A percentile compares a stretch with the other conserved stretches of the same genome.
Conservation (phyloP, 805 yeast species). For the Ogataea trehaloabstinens region DNA sequence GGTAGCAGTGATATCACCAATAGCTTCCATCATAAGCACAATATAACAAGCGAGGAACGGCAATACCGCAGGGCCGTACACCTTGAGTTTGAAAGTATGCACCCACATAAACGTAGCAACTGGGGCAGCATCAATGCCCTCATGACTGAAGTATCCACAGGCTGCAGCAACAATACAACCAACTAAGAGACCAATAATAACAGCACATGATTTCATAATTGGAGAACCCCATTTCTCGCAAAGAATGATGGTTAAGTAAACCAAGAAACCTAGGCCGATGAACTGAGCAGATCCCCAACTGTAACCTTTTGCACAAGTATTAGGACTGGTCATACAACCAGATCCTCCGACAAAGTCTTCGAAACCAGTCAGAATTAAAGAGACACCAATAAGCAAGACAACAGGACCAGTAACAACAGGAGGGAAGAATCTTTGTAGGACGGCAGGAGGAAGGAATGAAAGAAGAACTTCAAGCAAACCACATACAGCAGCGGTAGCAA, state of each 20-base stretch:
- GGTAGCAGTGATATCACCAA: constrained; percentile 93
- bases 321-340: constrained; percentile 43
- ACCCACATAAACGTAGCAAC: constrained; percentile 86
- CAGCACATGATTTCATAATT: constrained; percentile 92
- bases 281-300: constrained; percentile 85
- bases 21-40: constrained; percentile 86
- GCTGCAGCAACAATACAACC: constrained; percentile 95
- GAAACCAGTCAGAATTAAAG: constrained; percentile 69
- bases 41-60: constrained; percentile 84
- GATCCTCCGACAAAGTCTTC: constrained; percentile 88
- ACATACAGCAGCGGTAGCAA: constrained; percentile 79
- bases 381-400: constrained; percentile 77
- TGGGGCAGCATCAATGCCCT: constrained; percentile 66
- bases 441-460: constrained; percentile 74
- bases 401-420: constrained; percentile 94
- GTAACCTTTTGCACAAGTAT: constrained; percentile 50
- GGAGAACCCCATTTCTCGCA: constrained; percentile 92
- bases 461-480: constrained; percentile 69
- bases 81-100: constrained; percentile 69
- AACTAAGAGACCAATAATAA: constrained; percentile 75
- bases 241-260: constrained; percentile 67
- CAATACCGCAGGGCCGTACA: constrained; percentile 83
- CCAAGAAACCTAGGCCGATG: constrained; percentile 84
- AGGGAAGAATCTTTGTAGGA: constrained; percentile 75
- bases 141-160: constrained; percentile 69